phyloP scores from a whole-genome alignment of 768 basidiomycete genomes.

The Clathrus columnatus region DNA sequence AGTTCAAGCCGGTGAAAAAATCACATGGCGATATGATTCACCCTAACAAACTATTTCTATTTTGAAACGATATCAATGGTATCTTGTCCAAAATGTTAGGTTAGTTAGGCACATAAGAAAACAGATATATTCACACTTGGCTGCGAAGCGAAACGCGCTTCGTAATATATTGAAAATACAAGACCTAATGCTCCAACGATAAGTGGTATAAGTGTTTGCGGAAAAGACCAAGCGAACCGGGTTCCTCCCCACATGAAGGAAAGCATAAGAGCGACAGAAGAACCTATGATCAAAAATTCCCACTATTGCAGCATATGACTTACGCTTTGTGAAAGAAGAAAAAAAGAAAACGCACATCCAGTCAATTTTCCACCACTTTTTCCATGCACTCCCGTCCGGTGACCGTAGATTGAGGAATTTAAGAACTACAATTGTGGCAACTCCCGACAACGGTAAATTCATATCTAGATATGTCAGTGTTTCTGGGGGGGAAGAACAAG shows the following conservation, averaged over 20 bases:
- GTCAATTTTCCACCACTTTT: slow-evolving; percentile 21
- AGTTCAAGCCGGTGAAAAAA: too few relatives aligned
- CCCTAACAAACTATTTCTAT: neutral
- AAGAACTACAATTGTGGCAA: slow-evolving; percentile 16
- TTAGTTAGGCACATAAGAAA: too few relatives aligned
- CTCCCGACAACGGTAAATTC: slow-evolving; percentile 20
- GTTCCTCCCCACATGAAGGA: slow-evolving; percentile 28
- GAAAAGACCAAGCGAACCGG: slow-evolving; percentile 27
- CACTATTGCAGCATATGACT: slow-evolving; percentile 19
- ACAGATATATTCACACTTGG: slow-evolving; percentile 4
- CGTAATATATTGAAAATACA: slow-evolving; percentile 18
- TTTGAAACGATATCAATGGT: neutral
- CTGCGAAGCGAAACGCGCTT: slow-evolving; percentile 13
- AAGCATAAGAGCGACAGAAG: slow-evolving; percentile 14
- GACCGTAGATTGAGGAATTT: slow-evolving; percentile 15
- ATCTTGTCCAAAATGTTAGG: neutral
- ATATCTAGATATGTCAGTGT: slow-evolving; percentile 13
- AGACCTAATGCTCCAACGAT: slow-evolving; percentile 23
- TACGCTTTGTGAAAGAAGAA: slow-evolving; percentile 14
- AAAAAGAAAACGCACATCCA: slow-evolving; percentile 20
- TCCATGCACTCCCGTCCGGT: slow-evolving; percentile 14
- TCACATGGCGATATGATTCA: neutral
- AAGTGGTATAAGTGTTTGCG: slow-evolving; percentile 27
- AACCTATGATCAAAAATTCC: slow-evolving; percentile 18
- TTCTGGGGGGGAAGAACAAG: neutral